Evolutionary conservation across 2,329 filamentous ascomycete genomes (phyloP), one percentile per base, ranked within the genome.

Genomic region (Fusarium sterilihyphosum): DNA sequence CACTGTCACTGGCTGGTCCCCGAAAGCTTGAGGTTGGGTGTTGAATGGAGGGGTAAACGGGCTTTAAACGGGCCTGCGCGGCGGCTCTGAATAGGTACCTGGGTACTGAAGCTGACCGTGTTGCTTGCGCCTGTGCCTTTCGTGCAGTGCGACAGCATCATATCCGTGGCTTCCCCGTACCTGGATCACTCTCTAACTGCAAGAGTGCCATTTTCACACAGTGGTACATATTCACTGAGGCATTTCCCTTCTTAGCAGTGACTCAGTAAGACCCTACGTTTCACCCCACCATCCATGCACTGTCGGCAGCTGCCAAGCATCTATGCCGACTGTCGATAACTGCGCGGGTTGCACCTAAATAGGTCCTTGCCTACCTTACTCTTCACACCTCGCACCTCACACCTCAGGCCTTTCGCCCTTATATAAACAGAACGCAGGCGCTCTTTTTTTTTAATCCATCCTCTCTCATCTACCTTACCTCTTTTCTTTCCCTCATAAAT

Each of bases 341-440:
- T 73, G 54, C 46, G 24, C 49, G 20, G 65, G 47, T 69, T 37
- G 47, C 49, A 69, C 66, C 37, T 53, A 24, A 53, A 53, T 35
- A 53, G 18, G 49, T 35, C 31, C 31, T 35, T 24, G 16, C 31
- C 31, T 33, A 31, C 24, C 44, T 46, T 20, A 22, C 31, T 68
- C 26, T 43, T 49, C 26, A 38, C 24, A 46, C 47, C 46, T 61
- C 44, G 20, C 54, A 65, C 65, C 65, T 67, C 56, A 31, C 37
- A 61, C 66, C 66, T 68, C 54, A 54, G 50, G 62, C 54, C 53
- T 33, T 71, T 61, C 50, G 38, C 71, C 54, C 68, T 61, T 69
- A 74, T 74, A 74, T 74, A 74, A 74, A 74, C 64, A 73, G 38
- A 57, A 67, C 56, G 22, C 26, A 33, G 52, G 43, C 52, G 16